Conservation (phyloP, 139 green algal species). For the Eudorina sp. region DNA sequence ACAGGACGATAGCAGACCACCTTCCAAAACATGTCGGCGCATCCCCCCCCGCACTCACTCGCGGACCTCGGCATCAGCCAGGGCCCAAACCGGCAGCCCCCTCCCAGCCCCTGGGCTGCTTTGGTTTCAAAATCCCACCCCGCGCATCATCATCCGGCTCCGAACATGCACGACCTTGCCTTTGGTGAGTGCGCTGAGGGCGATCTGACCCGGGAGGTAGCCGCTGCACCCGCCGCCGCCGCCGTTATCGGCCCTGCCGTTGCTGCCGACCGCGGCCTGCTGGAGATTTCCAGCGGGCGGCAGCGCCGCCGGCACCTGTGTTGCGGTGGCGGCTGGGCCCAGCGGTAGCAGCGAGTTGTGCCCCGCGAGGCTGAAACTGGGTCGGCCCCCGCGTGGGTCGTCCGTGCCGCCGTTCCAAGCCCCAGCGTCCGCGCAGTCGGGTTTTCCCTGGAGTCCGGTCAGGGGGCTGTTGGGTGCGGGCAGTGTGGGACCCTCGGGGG, state of each 20-base stretch:
- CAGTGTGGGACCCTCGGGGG: no score
- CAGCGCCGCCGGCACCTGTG: background rate
- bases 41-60: no score
- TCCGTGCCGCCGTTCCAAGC: background rate
- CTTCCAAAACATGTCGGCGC: no score
- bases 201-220: constrained; percentile 9
- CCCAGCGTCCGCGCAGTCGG: constrained; percentile 1
- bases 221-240: background rate
- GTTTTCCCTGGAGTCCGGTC: constrained; percentile 4
- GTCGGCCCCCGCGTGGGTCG: background rate
- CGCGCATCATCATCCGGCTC: background rate
- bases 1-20: no score
- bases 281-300: background rate
- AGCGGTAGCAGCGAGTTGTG: no score
- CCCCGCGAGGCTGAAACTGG: no score
- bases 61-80: no score
- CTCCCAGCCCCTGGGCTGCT: no score
- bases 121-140: background rate
- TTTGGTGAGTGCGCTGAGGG: background rate
- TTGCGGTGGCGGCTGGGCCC: no score
- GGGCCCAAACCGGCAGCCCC: no score
- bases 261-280: no score
- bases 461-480: background rate
- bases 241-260: background rate
- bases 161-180: background rate